These are phyloP conservation scores for Auriscalpium orientale DNA, from an alignment of 768 basidiomycete species.

Conservation along the genomic window DNA sequence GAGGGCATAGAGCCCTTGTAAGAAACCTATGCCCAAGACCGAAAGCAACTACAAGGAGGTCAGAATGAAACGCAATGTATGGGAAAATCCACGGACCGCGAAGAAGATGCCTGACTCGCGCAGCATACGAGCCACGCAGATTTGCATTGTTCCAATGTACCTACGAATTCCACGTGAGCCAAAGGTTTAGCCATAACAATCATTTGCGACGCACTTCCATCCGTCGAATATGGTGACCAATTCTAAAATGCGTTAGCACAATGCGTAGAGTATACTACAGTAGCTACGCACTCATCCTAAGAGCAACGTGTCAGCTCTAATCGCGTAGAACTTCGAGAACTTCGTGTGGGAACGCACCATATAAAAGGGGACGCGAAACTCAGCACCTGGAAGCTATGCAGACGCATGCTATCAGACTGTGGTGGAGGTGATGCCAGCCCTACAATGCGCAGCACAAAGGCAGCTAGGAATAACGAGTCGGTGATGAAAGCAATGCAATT, in stretches of 20 bases:
- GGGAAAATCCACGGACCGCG: slow-evolving; percentile 41
- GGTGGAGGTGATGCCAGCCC: slow-evolving; percentile 36
- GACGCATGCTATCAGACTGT: slow-evolving; percentile 32
- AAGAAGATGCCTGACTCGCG: slow-evolving; percentile 91
- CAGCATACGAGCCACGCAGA: slow-evolving; percentile 88
- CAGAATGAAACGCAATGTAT: neutral
- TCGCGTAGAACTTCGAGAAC: neutral
- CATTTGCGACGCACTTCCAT: slow-evolving; percentile 51
- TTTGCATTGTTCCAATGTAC: slow-evolving; percentile 89
- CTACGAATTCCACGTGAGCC: slow-evolving; percentile 25
- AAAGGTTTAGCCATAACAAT: neutral
- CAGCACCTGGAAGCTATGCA: slow-evolving; percentile 81
- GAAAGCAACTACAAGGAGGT: slow-evolving; percentile 53
- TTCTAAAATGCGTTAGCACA: slow-evolving; percentile 34
- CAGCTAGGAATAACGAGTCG: slow-evolving; percentile 61
- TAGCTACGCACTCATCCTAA: slow-evolving; percentile 70
- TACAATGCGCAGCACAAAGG: slow-evolving; percentile 65
- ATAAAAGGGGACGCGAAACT: slow-evolving; percentile 85
- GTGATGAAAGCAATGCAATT: slow-evolving; percentile 62
- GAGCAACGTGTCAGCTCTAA: neutral
- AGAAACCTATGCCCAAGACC: slow-evolving; percentile 77
- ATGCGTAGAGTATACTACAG: neutral
- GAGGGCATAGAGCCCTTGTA: slow-evolving; percentile 80
- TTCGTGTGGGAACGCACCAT: slow-evolving; percentile 45
- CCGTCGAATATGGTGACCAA: slow-evolving; percentile 77